phyloP scores from a whole-genome alignment of 2,329 filamentous ascomycete species.

The Zopfia rhizophila region DNA sequence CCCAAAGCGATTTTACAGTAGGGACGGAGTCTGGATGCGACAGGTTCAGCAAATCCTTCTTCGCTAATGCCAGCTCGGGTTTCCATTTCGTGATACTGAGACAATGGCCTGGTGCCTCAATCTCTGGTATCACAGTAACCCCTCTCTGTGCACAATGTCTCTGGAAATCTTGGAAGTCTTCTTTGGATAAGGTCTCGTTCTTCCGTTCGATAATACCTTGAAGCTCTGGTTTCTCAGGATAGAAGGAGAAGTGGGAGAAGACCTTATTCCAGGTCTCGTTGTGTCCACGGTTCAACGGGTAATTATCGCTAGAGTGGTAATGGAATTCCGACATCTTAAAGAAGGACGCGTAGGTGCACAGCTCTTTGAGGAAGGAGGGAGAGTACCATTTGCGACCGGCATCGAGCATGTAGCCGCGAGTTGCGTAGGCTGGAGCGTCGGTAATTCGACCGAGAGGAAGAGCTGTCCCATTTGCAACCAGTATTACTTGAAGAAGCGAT shows the following conservation, averaged over 20 bases:
- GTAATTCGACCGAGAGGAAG: constrained; percentile 40
- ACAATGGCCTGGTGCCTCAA: constrained; percentile 50
- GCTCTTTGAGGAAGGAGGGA: constrained; percentile 54
- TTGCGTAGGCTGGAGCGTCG: constrained; percentile 58
- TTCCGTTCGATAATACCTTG: constrained; percentile 45
- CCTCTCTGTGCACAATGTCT: constrained; percentile 46
- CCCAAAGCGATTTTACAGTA: constrained; percentile 50
- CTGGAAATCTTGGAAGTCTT: constrained; percentile 50
- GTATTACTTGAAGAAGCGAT: constrained; percentile 56
- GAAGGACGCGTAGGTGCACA: constrained; percentile 58
- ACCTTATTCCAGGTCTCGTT: constrained; percentile 60
- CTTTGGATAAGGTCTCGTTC: constrained; percentile 49
- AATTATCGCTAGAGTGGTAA: constrained; percentile 62
- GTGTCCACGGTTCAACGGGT: constrained; percentile 58
- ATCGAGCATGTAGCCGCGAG: constrained; percentile 58
- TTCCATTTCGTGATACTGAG: constrained; percentile 53
- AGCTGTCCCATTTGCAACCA: constrained; percentile 46
- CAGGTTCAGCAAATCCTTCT: constrained; percentile 50
- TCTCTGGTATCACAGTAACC: constrained; percentile 50
- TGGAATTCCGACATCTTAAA: constrained; percentile 63
- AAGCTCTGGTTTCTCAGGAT: constrained; percentile 48
- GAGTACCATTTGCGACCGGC: constrained; percentile 59
- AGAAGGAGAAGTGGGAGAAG: constrained; percentile 58
- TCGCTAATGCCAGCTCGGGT: constrained; percentile 47
- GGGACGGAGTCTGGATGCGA: constrained; percentile 49